Percentiles rank a stretch among this genome's conserved stretches.
These are phyloP conservation scores for Fusarium pininemorale DNA, from an alignment of 2,329 filamentous ascomycete species.

Conservation along the genomic window DNA sequence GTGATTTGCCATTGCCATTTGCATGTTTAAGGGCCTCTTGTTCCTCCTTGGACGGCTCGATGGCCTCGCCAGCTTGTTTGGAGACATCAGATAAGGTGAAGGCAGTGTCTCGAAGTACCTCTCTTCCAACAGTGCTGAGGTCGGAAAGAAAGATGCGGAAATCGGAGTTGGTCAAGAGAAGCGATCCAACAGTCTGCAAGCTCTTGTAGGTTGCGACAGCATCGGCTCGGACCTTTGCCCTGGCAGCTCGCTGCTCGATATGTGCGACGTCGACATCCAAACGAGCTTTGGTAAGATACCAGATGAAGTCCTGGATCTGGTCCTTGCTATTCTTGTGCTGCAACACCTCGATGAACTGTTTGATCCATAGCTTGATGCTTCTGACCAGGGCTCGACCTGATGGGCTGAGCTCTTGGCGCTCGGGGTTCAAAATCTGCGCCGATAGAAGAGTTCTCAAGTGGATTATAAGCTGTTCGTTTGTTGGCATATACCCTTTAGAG, in stretches of 20 bases:
- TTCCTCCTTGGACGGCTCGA: constrained; percentile 74
- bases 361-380: constrained; percentile 76
- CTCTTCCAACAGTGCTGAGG: constrained; percentile 77
- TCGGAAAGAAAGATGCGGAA: constrained; percentile 89
- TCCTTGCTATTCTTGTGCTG: constrained; percentile 84
- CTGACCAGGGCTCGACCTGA: constrained; percentile 79
- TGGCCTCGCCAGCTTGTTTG: constrained; percentile 74
- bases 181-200: constrained; percentile 80
- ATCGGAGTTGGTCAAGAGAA: constrained; percentile 90
- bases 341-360: constrained; percentile 82
- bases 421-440: constrained; percentile 79
- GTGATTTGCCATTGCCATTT: constrained; percentile 40
- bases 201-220: constrained; percentile 71
- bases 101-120: constrained; percentile 88
- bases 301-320: constrained; percentile 91
- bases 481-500: constrained; percentile 88
- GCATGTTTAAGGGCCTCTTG: constrained; percentile 58
- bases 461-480: constrained; percentile 82
- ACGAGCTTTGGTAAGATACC: constrained; percentile 81
- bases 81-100: constrained; percentile 81
- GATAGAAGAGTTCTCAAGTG: constrained; percentile 83
- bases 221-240: constrained; percentile 47
- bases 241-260: constrained; percentile 41
- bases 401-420: constrained; percentile 74
- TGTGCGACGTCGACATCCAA: constrained; percentile 54